These are phyloP conservation scores for Piromyces finnis DNA, from an alignment of 192 early-diverging fungal species.

Conservation along the genomic window DNA sequence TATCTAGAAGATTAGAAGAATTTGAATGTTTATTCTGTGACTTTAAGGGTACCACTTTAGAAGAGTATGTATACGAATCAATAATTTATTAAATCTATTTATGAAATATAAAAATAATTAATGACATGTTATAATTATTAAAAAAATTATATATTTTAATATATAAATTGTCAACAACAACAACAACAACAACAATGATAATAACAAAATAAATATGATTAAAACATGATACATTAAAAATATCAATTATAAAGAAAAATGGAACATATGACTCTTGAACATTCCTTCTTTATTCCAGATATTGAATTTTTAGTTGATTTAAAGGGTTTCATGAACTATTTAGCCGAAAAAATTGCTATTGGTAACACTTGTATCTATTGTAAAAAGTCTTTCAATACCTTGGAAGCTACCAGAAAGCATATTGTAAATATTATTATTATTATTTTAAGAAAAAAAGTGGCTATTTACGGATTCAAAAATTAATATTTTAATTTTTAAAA, in stretches of 20 bases:
- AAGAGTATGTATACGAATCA: conserved; percentile 14
- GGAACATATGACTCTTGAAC: conserved; percentile 75
- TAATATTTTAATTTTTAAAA: no score
- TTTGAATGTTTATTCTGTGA: conserved; percentile 87
- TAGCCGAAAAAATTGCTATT: conserved; percentile 87
- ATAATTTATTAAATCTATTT: no score
- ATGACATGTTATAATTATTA: no score
- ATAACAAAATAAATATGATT: no score
- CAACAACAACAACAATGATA: no score
- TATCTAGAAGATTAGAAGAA: conserved; percentile 40
- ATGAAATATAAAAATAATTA: no score
- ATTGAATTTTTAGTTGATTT: conserved; percentile 81
- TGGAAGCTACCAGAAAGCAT: conserved; percentile 86
- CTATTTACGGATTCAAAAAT: no score
- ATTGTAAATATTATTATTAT: conserved; percentile 33
- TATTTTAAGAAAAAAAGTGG: background rate
- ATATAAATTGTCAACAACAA: conserved; percentile 12
- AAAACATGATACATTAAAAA: no score
- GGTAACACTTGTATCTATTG: conserved; percentile 93
- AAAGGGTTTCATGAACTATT: conserved; percentile 71
- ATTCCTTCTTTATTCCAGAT: conserved; percentile 95
- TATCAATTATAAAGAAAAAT: conserved; percentile 50
- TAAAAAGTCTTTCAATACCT: conserved; percentile 29
- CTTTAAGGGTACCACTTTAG: conserved; percentile 14
- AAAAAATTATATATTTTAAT: conserved; percentile 27